Evolutionary conservation across 805 yeast genomes (phyloP), one percentile per base, ranked within the genome.

Genomic region (Starmerella bombicola): DNA sequence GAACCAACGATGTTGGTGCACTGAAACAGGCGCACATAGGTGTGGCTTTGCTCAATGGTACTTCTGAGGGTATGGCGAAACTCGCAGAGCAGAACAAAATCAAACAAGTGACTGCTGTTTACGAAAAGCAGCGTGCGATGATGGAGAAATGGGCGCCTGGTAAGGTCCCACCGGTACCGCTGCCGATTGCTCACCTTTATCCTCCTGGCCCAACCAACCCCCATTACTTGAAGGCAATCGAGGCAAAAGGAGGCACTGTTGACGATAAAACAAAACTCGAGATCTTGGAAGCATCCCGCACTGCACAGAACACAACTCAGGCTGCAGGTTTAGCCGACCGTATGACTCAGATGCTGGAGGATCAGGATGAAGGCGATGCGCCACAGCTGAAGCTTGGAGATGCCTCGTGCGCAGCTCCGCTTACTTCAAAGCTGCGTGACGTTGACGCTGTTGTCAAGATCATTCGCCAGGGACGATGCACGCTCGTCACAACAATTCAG

Each of bases 1-100:
- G 98, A 64, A 91, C 98, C n/a, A 91, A 91, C 59, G 98, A 91
- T 68, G 98, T 91, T 37, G 98, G 98, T 63, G 98, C 98, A 40
- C 73, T 91, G 64, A 91, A 91, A 62, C 97, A 91, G 67, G 97
- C 98, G 2, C 94, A 91, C 57, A 80, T 91, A 57, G 98, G 98
- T 68, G 82, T 91, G 59, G 98, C 98, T n/a, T 68, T 91, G 53
- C 71, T 91, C 60, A 91, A 91, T 56, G 98, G 97, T 64, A 86
- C 98, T 42, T 94, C 82, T 57, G 95, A 83, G 40, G 80, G 94
- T 35, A 69, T 91, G 75, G 80, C 80, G 64, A 83, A 85, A 63
- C 73, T 86, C 44, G 83, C 80, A 40, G 96, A 88, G 49, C 73
- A 75, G 61, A 75, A 80, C 55, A 78, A 72, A 54, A 67, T 75